Evolutionary conservation across 306 rosid genomes (phyloP).

Genomic region (Rosa chinensis): DNA sequence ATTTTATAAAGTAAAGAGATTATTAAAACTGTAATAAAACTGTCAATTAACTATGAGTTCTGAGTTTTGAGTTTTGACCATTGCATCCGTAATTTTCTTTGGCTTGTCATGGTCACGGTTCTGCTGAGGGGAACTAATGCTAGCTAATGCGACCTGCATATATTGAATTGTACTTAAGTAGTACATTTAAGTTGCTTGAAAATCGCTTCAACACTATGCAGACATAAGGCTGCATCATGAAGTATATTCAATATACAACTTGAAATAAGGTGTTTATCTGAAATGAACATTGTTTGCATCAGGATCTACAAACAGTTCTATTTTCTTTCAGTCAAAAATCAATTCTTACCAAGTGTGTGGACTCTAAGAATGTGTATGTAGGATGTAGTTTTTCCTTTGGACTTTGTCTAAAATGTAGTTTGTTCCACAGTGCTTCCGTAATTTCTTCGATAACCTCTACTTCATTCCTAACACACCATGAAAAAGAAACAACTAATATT

Average conservation of each 20-base stretch:
- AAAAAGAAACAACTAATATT: background rate
- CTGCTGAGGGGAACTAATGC: background rate
- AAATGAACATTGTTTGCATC: background rate
- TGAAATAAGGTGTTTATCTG: background rate
- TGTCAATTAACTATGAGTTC: background rate
- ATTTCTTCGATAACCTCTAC: conserved; percentile 16
- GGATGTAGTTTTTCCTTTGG: background rate
- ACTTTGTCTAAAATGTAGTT: background rate
- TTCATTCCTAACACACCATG: background rate
- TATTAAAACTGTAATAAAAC: background rate
- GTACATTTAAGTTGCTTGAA: background rate
- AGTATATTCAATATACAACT: background rate
- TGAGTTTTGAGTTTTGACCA: background rate
- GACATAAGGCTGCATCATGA: background rate
- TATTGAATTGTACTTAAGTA: background rate
- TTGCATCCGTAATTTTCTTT: background rate
- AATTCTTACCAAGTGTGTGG: background rate
- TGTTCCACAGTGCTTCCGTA: conserved; percentile 7
- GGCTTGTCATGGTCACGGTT: background rate
- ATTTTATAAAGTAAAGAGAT: background rate
- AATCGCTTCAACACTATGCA: background rate
- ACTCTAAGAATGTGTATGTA: background rate
- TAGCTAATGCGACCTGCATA: background rate
- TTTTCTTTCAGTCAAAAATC: background rate
- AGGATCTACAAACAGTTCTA: background rate